Conservation (phyloP, 78 protist species). For the Parvularia atlantis region DNA sequence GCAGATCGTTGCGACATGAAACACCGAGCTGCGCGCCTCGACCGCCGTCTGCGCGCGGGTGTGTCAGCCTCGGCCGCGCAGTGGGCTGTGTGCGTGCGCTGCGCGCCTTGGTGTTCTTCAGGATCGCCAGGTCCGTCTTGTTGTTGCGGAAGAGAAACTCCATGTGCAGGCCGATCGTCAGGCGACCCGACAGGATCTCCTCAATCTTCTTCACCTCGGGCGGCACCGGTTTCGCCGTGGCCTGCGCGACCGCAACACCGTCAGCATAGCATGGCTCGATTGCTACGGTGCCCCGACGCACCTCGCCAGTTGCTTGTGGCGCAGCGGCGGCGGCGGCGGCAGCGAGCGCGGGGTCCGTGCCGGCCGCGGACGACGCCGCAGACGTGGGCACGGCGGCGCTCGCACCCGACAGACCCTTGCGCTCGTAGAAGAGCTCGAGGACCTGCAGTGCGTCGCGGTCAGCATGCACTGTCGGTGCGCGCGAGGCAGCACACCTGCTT, state of each 20-base stretch:
- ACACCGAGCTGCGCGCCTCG: not conserved
- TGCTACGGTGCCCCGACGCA: not conserved
- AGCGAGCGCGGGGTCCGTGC: too few species aligned
- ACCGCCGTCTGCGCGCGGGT: not conserved
- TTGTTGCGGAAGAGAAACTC: slow-evolving; percentile 77
- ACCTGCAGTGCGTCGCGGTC: too few species aligned
- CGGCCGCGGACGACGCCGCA: too few species aligned
- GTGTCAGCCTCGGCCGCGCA: not conserved
- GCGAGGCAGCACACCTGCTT: slow-evolving; percentile 23
- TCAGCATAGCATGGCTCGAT: not conserved
- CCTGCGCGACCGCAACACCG: not conserved
- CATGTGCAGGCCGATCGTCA: slow-evolving; percentile 57
- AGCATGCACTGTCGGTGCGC: not conserved
- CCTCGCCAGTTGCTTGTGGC: too few species aligned
- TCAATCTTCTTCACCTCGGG: slow-evolving; percentile 12
- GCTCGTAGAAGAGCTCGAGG: too few species aligned
- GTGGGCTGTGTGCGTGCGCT: not conserved
- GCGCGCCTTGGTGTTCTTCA: slow-evolving; percentile 68
- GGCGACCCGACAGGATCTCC: slow-evolving; percentile 69
- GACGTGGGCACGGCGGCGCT: too few species aligned
- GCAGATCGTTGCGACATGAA: slow-evolving; percentile 53
- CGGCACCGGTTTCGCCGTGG: too few species aligned
- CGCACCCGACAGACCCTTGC: too few species aligned
- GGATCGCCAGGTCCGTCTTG: slow-evolving; percentile 63
- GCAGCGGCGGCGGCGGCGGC: too few species aligned